Evolutionary conservation across 169 alveolate genomes (phyloP).

Genomic region (Cryptosporidium sp.): DNA sequence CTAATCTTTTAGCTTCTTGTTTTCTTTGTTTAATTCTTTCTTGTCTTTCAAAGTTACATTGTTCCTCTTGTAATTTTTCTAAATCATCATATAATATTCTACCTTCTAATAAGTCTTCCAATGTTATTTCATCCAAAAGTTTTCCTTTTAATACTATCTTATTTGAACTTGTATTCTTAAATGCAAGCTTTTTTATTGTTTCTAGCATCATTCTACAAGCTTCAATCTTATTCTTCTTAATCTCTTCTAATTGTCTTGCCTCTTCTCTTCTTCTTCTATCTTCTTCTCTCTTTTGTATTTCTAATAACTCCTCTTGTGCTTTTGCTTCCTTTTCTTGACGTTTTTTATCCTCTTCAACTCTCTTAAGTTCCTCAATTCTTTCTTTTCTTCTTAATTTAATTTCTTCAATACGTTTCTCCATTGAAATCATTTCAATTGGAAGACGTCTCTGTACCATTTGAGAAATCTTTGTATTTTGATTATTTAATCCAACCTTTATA

Average conservation of each 20-base stretch:
- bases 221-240: constrained; percentile 77
- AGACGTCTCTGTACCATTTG: constrained; percentile 74
- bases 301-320: constrained; percentile 81
- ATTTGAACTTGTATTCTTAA: constrained; percentile 77
- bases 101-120: constrained; percentile 89
- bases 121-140: constrained; percentile 86
- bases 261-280: constrained; percentile 83
- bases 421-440: constrained; percentile 70
- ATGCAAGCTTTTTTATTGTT: constrained; percentile 84
- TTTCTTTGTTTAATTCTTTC: constrained; percentile 86
- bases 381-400: constrained; percentile 82
- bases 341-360: constrained; percentile 85
- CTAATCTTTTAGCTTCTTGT: constrained; percentile 87
- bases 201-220: constrained; percentile 83
- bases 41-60: constrained; percentile 83
- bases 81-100: constrained; percentile 88
- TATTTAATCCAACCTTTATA: constrained; percentile 34
- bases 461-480: constrained; percentile 57
- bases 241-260: constrained; percentile 80
- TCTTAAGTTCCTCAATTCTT: constrained; percentile 85
- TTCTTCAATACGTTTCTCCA: constrained; percentile 73
- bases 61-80: constrained; percentile 87
- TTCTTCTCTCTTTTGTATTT: constrained; percentile 84
- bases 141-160: constrained; percentile 88
- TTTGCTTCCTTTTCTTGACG: constrained; percentile 86